Conservation (phyloP, 148 eudicot genomes). For the Limonium bicolor region DNA sequence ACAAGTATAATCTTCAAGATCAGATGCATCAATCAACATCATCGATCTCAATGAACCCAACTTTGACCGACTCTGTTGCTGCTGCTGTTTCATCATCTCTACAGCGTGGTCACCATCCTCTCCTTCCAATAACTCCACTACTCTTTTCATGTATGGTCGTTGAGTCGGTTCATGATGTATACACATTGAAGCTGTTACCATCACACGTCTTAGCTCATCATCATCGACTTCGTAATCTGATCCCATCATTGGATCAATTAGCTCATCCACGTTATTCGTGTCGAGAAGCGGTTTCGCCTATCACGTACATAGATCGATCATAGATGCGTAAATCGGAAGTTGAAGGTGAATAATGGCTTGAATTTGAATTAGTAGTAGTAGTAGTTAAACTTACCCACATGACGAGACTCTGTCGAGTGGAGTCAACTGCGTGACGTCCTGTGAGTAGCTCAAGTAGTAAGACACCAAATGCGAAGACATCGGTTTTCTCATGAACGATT, state of each 20-base stretch:
- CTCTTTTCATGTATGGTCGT: slow-evolving; percentile 43
- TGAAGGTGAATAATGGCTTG: too few species aligned
- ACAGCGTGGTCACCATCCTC: slow-evolving; percentile 20
- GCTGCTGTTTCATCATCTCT: slow-evolving; percentile 25
- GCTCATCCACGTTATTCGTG: slow-evolving; percentile 20
- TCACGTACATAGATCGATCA: too few species aligned
- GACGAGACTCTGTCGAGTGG: slow-evolving; percentile 3
- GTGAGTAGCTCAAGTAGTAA: slow-evolving; percentile 8
- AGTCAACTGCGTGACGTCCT: slow-evolving; percentile 5
- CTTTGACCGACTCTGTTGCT: too few species aligned
- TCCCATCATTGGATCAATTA: slow-evolving; percentile 36
- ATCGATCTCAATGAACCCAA: slow-evolving; percentile 20
- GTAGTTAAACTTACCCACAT: slow-evolving; percentile 4
- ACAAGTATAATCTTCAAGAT: slow-evolving; percentile 27
- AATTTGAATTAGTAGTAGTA: too few species aligned
- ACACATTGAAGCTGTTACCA: slow-evolving; percentile 35
- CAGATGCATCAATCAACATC: slow-evolving; percentile 26
- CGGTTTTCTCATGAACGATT: slow-evolving; percentile 11
- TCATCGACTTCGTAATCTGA: slow-evolving; percentile 17
- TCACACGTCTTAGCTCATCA: slow-evolving; percentile 21
- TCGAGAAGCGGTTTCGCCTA: slow-evolving; percentile 51
- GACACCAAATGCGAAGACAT: slow-evolving; percentile 10
- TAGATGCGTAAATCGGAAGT: too few species aligned
- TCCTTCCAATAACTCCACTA: slow-evolving; percentile 29
- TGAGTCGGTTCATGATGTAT: slow-evolving; percentile 32